A percentile compares a stretch with the other conserved stretches of the same genome.
Evolutionary conservation across 148 eudicot genomes (phyloP).

Genomic region (Diospyros kaki): DNA sequence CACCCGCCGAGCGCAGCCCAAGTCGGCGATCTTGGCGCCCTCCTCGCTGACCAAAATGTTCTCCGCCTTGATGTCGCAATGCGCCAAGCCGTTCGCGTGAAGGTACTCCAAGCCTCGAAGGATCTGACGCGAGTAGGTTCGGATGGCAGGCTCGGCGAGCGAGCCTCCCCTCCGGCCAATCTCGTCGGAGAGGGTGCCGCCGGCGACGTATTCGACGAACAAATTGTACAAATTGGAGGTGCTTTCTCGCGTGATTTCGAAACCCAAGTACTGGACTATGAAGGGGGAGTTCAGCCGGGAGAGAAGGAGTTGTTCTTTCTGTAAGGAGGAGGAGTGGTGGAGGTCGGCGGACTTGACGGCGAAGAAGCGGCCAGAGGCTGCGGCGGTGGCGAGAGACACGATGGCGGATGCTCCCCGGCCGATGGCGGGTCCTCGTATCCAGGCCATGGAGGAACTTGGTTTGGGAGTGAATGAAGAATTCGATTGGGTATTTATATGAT

Average conservation of each 20-base stretch:
- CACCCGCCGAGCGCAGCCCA: slow-evolving; percentile 42
- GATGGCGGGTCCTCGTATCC: slow-evolving; percentile 38
- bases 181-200: slow-evolving; percentile 37
- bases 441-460: slow-evolving; percentile 25
- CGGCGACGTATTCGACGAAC: slow-evolving; percentile 37
- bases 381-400: slow-evolving; percentile 38
- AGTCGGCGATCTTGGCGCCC: slow-evolving; percentile 51
- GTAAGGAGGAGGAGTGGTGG: slow-evolving; percentile 24
- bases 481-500: too few relatives aligned
- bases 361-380: slow-evolving; percentile 24
- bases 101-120: slow-evolving; percentile 36
- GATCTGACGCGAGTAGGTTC: slow-evolving; percentile 24
- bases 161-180: slow-evolving; percentile 33
- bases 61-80: slow-evolving; percentile 47
- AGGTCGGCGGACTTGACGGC: slow-evolving; percentile 47
- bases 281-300: slow-evolving; percentile 38
- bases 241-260: slow-evolving; percentile 16
- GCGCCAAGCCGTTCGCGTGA: slow-evolving; percentile 32
- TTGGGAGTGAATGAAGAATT: not conserved
- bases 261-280: slow-evolving; percentile 35
- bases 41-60: slow-evolving; percentile 30
- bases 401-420: slow-evolving; percentile 49
- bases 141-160: slow-evolving; percentile 26
- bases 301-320: slow-evolving; percentile 29
- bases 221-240: slow-evolving; percentile 27